A percentile compares a stretch with the other conserved stretches of the same genome.
Conservation (phyloP, 2,329 filamentous ascomycete genomes). For the Calonectria pseudoreteaudii region DNA sequence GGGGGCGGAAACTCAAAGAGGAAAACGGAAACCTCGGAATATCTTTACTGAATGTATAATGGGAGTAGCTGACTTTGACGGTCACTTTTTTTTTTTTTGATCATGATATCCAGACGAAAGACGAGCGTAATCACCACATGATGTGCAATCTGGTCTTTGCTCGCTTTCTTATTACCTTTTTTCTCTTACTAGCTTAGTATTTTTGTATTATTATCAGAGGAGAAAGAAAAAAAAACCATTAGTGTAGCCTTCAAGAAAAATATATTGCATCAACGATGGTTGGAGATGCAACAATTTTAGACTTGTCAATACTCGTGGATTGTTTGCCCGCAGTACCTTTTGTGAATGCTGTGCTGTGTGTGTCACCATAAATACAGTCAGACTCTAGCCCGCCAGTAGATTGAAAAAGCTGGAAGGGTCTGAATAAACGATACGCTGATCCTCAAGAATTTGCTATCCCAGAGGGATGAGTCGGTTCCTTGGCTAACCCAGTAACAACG, state of each 20-base stretch:
- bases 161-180: constrained; percentile 2
- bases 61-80: constrained; percentile 12
- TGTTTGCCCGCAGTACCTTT: not conserved
- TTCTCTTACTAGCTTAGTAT: constrained; percentile 4
- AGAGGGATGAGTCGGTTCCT: too few species aligned
- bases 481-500: not conserved
- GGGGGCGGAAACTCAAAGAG: not conserved
- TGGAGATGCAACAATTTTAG: not conserved
- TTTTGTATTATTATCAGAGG: constrained; percentile 9
- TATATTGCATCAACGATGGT: not conserved
- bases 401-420: too few species aligned
- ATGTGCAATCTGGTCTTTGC: constrained; percentile 9
- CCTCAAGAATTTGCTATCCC: not conserved
- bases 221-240: too few species aligned
- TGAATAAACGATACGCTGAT: not conserved
- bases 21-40: not conserved
- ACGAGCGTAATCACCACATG: not conserved
- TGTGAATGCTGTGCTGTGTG: not conserved
- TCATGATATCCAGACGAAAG: constrained; percentile 19
- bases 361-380: too few species aligned
- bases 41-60: constrained; percentile 19
- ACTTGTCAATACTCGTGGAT: not conserved
- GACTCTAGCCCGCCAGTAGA: not conserved
- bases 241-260: not conserved
- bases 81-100: constrained; percentile 18